Evolutionary conservation across 2,329 filamentous ascomycete species (phyloP), one percentile per base, ranked within the genome.

Genomic region (Curvularia spicifera): DNA sequence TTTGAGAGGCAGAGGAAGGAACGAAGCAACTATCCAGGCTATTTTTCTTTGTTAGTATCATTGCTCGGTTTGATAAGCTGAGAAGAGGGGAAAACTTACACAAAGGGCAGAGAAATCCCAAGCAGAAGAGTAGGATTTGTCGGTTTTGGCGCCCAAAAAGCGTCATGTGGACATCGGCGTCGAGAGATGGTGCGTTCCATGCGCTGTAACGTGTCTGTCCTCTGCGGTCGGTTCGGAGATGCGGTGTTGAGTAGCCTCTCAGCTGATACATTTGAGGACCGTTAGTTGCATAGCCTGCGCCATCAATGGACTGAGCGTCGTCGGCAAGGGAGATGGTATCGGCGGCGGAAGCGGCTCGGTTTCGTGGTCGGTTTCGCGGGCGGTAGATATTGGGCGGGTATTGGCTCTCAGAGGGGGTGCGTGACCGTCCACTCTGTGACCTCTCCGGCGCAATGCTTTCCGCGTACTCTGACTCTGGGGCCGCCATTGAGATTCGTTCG

Each of bases 1-100:
- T 53, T 83, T 83, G 1, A 80, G 79, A 9, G 90, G 90, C 6
- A 96, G 77, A 1, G 91, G 90, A 12, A 95, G 80, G 53, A 93
- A 83, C 1, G 91, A 85, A 1, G 89, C 92, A 62, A 92, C 81
- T 79, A 94, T 90, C 91, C 91, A 96, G 54, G 89, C 89, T 89
- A 66, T 48, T 46, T 37, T 42, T 47, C 3, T 47, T 4, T 35
- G 56, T 68, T 49, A 70, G 61, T 68, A 64, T 39, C 46, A 51
- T 18, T 45, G 60, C 51, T 66, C 31, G 60, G 58, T 51, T 49
- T 50, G 43, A 56, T 43, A 18, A 31, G 29, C 15, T 43, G 12
- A 35, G 12, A 40, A 29, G 40, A 40, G 35, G 9, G 35, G 26
- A 39, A 40, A 47, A 56, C 62, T 66, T 70, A 71, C 71, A 68